phyloP scores from a whole-genome alignment of 208 protist genomes.

The Trypanosoma platydactyli region DNA sequence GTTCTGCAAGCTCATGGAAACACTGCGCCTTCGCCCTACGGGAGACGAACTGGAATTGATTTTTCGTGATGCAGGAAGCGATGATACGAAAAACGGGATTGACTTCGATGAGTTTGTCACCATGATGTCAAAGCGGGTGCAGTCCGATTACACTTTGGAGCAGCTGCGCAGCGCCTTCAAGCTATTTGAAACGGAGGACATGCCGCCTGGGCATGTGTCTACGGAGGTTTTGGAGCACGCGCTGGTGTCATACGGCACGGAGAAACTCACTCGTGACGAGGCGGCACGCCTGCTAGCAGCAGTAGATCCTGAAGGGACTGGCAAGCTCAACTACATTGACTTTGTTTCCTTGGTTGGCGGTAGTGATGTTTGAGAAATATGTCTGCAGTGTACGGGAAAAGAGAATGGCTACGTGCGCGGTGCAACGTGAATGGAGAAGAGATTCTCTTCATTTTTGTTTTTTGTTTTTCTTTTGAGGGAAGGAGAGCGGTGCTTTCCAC shows the following conservation, averaged over 20 bases:
- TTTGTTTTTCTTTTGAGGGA: conserved; percentile 8
- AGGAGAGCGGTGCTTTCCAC: neutral
- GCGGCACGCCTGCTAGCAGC: conserved; percentile 69
- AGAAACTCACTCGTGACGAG: conserved; percentile 84
- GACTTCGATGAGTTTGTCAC: conserved; percentile 87
- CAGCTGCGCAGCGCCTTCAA: conserved; percentile 89
- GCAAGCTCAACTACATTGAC: conserved; percentile 88
- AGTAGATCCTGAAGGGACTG: conserved; percentile 80
- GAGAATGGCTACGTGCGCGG: too few species aligned
- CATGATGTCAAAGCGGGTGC: conserved; percentile 85
- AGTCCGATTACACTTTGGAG: conserved; percentile 84
- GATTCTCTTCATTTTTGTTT: conserved; percentile 11
- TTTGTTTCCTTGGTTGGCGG: conserved; percentile 84
- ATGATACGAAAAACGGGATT: conserved; percentile 40
- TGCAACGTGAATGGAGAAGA: too few species aligned
- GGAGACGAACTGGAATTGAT: conserved; percentile 86
- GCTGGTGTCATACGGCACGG: conserved; percentile 85
- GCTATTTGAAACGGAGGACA: conserved; percentile 88
- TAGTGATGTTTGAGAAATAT: neutral
- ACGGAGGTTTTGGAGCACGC: conserved; percentile 84
- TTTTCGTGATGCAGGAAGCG: conserved; percentile 59
- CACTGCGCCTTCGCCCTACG: conserved; percentile 80
- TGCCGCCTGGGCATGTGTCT: conserved; percentile 79
- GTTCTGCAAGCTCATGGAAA: conserved; percentile 84
- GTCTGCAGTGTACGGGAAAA: neutral